Evolutionary conservation across 2,329 filamentous ascomycete species (phyloP).

Genomic region (Diplodia mutila): DNA sequence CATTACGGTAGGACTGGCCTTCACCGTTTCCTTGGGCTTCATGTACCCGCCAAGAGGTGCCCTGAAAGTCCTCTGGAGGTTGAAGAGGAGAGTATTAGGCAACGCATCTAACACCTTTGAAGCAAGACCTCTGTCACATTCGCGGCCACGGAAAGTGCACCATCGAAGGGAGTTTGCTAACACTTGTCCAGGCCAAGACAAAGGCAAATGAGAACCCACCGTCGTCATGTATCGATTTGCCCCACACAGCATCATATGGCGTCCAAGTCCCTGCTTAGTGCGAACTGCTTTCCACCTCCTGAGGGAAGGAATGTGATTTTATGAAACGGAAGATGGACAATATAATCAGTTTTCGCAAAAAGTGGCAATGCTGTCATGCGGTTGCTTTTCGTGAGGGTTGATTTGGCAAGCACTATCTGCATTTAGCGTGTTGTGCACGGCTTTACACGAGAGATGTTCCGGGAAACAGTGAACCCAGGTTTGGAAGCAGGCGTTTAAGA

Average conservation of each 20-base stretch:
- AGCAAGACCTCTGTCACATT: background rate
- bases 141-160: too few species aligned
- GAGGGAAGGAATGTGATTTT: background rate
- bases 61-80: too few species aligned
- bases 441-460: too few species aligned
- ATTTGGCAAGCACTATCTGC: too few species aligned
- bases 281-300: background rate
- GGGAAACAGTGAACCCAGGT: too few species aligned
- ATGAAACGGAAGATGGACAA: background rate
- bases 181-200: background rate
- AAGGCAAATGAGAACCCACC: background rate
- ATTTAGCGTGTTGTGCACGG: too few species aligned
- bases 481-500: too few species aligned
- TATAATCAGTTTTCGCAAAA: background rate
- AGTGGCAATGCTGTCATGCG: too few species aligned
- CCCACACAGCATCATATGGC: background rate
- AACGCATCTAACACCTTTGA: too few species aligned
- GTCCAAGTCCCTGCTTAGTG: background rate
- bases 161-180: background rate
- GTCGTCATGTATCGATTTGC: background rate
- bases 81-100: too few species aligned
- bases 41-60: too few species aligned
- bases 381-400: too few species aligned
- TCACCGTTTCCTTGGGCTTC: background rate
- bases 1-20: constrained; percentile 34